These are phyloP conservation scores for Talaromyces sp. DNA, from an alignment of 2,329 filamentous ascomycete species.

Conservation along the genomic window DNA sequence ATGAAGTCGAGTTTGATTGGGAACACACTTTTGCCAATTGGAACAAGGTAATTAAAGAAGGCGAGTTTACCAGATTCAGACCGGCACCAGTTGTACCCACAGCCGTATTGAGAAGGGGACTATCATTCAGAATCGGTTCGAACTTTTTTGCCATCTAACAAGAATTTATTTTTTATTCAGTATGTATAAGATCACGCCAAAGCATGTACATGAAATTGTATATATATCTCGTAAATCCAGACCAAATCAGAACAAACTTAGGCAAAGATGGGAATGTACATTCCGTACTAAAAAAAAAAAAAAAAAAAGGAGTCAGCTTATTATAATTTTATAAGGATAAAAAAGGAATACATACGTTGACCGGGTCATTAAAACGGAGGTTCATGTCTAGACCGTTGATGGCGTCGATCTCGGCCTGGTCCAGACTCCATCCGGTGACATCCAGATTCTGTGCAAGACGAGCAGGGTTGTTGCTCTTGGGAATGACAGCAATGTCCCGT, in stretches of 20 bases:
- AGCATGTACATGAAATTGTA: background rate
- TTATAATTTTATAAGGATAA: background rate
- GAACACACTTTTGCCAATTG: background rate
- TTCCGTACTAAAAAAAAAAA: conserved; percentile 38
- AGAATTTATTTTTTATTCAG: background rate
- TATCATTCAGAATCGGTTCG: background rate
- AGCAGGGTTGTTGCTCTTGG: conserved; percentile 62
- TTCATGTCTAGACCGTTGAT: conserved; percentile 61
- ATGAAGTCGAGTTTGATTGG: background rate
- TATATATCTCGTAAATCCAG: background rate
- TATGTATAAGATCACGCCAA: background rate
- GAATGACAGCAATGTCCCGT: conserved; percentile 73
- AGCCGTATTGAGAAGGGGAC: background rate
- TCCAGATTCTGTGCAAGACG: conserved; percentile 62
- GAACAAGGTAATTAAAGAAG: background rate
- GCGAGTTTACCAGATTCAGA: background rate
- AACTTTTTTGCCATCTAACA: background rate
- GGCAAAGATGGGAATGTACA: conserved; percentile 49
- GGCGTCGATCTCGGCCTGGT: conserved; percentile 59
- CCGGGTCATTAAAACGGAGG: conserved; percentile 72
- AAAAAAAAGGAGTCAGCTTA: conserved; percentile 23
- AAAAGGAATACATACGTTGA: conserved; percentile 49
- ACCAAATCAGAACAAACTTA: conserved; percentile 22
- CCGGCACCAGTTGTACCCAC: background rate
- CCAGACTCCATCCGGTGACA: conserved; percentile 61